phyloP scores from a whole-genome alignment of 2,329 filamentous ascomycete genomes.

The Colletotrichum orbiculare region DNA sequence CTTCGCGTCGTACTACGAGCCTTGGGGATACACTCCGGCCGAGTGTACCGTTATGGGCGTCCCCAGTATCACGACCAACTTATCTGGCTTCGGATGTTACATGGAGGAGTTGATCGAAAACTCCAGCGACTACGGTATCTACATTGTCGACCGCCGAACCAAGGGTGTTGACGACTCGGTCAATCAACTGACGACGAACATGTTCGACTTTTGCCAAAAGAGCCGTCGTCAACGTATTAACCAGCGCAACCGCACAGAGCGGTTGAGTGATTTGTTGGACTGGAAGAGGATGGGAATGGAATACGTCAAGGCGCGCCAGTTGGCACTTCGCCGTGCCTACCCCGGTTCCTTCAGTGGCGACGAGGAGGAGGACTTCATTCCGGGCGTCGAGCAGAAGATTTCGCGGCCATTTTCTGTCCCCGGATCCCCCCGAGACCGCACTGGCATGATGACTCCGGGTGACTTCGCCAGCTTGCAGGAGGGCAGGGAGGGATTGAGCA shows the following conservation, averaged over 20 bases:
- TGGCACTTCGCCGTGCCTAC: slow-evolving; percentile 92
- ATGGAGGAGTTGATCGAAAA: slow-evolving; percentile 99
- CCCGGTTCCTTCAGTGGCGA: slow-evolving; percentile 85
- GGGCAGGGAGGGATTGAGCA: slow-evolving; percentile 89
- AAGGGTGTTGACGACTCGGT: slow-evolving; percentile 98
- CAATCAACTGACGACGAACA: slow-evolving; percentile 90
- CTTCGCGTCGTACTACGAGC: slow-evolving; percentile 98
- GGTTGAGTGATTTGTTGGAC: slow-evolving; percentile 92
- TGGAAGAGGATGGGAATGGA: slow-evolving; percentile 99
- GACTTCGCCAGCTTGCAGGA: slow-evolving; percentile 98
- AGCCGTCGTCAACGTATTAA: slow-evolving; percentile 97
- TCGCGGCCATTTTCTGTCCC: slow-evolving; percentile 93
- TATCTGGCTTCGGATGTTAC: slow-evolving; percentile 98
- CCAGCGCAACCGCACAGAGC: slow-evolving; percentile 95
- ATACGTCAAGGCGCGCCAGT: slow-evolving; percentile 95
- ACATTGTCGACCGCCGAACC: slow-evolving; percentile 94
- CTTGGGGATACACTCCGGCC: slow-evolving; percentile 98
- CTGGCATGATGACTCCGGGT: slow-evolving; percentile 98
- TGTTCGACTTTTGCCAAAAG: slow-evolving; percentile 95
- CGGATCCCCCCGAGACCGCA: slow-evolving; percentile 88
- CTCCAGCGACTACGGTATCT: slow-evolving; percentile 97
- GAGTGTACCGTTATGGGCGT: slow-evolving; percentile 99
- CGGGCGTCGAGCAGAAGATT: slow-evolving; percentile 93
- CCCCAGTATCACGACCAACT: slow-evolving; percentile 96
- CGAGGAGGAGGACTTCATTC: slow-evolving; percentile 90